Conservation (phyloP, 1,139 yeast species). For the Hansenula sp. region DNA sequence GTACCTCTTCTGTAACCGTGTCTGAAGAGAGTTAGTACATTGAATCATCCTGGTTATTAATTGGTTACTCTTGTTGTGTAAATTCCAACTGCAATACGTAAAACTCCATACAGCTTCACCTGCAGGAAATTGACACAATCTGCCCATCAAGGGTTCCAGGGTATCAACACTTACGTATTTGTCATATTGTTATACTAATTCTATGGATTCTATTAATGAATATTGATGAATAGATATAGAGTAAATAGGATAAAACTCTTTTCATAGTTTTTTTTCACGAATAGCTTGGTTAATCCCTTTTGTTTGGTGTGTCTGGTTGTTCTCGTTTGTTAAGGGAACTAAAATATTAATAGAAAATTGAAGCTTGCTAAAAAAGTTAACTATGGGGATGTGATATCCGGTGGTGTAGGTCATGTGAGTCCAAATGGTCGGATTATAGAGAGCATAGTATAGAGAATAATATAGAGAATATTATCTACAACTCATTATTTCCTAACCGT, state of each 20-base stretch:
- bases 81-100: neutral
- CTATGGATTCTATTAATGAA: too few species aligned
- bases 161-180: constrained; percentile 11
- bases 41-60: neutral
- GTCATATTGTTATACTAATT: constrained; percentile 7
- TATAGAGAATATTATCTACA: neutral
- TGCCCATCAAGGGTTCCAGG: too few species aligned
- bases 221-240: neutral
- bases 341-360: neutral
- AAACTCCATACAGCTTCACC: too few species aligned
- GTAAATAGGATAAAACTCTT: too few species aligned
- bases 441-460: too few species aligned
- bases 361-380: neutral
- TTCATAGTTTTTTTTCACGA: neutral
- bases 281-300: neutral
- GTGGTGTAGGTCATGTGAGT: too few species aligned
- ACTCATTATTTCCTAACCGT: too few species aligned
- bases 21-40: constrained; percentile 33
- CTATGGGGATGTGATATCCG: too few species aligned
- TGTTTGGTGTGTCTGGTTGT: neutral
- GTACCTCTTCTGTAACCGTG: constrained; percentile 99
- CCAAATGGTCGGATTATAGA: too few species aligned
- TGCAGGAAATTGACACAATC: too few species aligned
- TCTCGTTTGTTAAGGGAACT: neutral
- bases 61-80: neutral